These are phyloP conservation scores for Jimgerdemannia flammicorona DNA, from an alignment of 192 early-diverging fungal species.

Conservation along the genomic window DNA sequence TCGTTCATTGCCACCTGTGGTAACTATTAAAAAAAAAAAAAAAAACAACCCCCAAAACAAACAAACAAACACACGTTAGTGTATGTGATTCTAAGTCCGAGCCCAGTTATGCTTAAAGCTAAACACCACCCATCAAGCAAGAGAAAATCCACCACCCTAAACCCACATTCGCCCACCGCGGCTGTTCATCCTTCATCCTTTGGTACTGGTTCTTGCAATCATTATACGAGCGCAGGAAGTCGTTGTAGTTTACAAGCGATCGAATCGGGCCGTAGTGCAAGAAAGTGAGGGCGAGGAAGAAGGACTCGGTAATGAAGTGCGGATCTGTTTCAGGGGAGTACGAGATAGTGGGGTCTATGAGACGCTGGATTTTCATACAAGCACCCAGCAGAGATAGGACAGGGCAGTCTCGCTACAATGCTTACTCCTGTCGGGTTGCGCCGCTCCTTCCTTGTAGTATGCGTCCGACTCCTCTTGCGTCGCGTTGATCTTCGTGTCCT, in stretches of 20 bases:
- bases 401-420: not conserved
- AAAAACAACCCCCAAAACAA: too few relatives aligned
- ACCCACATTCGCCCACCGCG: conserved; percentile 24
- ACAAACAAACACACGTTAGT: not conserved
- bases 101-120: not conserved
- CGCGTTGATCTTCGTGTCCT: conserved; percentile 79
- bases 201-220: conserved; percentile 69
- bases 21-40: not conserved
- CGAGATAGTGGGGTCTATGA: not conserved
- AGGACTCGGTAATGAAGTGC: conserved; percentile 90
- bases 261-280: conserved; percentile 81
- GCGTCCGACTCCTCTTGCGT: conserved; percentile 63
- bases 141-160: not conserved
- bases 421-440: not conserved
- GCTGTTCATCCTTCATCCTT: conserved; percentile 54
- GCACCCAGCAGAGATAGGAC: not conserved
- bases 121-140: not conserved
- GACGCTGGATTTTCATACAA: not conserved
- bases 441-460: conserved; percentile 35
- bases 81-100: not conserved
- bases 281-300: conserved; percentile 73
- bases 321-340: conserved; percentile 22
- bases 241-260: conserved; percentile 63
- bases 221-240: conserved; percentile 60
- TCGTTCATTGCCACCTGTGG: conserved; percentile 5